A percentile compares a stretch with the other conserved stretches of the same genome.
These are phyloP conservation scores for Axilococcus clingmanii DNA, from an alignment of 139 green algal species.

Conservation along the genomic window DNA sequence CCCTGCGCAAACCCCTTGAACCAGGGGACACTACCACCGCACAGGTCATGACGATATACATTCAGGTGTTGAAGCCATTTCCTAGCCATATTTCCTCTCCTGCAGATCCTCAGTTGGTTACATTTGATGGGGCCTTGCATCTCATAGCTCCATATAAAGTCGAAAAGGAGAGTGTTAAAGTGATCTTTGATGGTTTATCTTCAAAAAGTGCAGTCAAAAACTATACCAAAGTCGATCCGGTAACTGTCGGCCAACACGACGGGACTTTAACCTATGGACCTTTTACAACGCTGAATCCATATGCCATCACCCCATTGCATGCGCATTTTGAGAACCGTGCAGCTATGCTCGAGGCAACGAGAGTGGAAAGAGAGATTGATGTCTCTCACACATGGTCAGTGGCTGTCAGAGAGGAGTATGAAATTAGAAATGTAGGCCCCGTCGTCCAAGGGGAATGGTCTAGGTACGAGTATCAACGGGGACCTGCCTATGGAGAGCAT, in stretches of 20 bases:
- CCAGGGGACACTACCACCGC: too few species aligned
- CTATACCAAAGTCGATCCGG: too few species aligned
- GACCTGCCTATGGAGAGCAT: background rate
- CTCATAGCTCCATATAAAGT: too few species aligned
- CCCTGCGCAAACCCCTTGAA: too few species aligned
- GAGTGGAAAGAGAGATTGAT: conserved; percentile 69
- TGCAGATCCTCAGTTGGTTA: too few species aligned
- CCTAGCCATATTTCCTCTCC: too few species aligned
- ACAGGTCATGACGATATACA: too few species aligned
- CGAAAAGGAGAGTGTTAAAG: too few species aligned
- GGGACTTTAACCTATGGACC: conserved; percentile 36
- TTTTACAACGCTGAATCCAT: conserved; percentile 31
- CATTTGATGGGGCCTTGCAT: too few species aligned
- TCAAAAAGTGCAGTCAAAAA: too few species aligned
- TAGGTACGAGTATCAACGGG: conserved; percentile 35
- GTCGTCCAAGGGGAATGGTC: conserved; percentile 45
- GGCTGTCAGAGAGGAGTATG: conserved; percentile 81
- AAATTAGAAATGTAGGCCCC: conserved; percentile 43
- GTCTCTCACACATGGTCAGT: conserved; percentile 89
- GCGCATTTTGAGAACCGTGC: conserved; percentile 78
- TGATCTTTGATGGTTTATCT: too few species aligned
- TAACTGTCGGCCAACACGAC: conserved; percentile 15
- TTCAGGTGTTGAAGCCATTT: too few species aligned
- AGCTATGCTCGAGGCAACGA: conserved; percentile 43
- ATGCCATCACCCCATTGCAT: background rate